Percentiles rank a stretch among this genome's conserved stretches.
These are phyloP conservation scores for Neocucurbitaria cava DNA, from an alignment of 2,329 filamentous ascomycete genomes.

Conservation along the genomic window DNA sequence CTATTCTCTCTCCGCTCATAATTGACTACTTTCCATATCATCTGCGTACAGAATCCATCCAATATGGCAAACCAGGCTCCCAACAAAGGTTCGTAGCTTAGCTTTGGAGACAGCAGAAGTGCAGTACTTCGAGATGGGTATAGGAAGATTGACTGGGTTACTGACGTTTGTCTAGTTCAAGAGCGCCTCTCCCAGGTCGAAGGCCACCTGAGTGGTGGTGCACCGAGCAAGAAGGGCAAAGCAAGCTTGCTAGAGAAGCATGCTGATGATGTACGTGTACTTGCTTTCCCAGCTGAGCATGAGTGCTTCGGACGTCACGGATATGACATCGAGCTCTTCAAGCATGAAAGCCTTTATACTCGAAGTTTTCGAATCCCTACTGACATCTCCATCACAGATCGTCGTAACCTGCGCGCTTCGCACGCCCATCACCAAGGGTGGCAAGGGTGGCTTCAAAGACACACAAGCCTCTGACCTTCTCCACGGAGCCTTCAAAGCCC, in stretches of 20 bases:
- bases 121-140: neutral
- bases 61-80: constrained; percentile 48
- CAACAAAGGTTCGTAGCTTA: constrained; percentile 28
- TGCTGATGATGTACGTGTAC: constrained; percentile 61
- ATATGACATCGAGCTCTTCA: neutral
- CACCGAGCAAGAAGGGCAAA: constrained; percentile 47
- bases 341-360: neutral
- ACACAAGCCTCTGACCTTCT: constrained; percentile 87
- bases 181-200: constrained; percentile 66
- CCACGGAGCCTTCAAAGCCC: constrained; percentile 78
- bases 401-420: constrained; percentile 93
- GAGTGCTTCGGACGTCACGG: neutral
- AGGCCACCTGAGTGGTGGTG: constrained; percentile 58
- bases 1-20: neutral
- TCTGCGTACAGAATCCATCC: neutral
- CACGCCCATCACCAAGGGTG: constrained; percentile 89
- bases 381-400: constrained; percentile 54
- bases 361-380: neutral
- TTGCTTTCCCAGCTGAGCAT: neutral
- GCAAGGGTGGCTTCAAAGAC: constrained; percentile 95
- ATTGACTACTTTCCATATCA: neutral
- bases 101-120: neutral
- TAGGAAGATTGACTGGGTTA: constrained; percentile 4
- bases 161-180: constrained; percentile 53
- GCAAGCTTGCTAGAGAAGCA: constrained; percentile 59